Conservation (phyloP, 306 rosid genomes). For the Begonia loranthoides region DNA sequence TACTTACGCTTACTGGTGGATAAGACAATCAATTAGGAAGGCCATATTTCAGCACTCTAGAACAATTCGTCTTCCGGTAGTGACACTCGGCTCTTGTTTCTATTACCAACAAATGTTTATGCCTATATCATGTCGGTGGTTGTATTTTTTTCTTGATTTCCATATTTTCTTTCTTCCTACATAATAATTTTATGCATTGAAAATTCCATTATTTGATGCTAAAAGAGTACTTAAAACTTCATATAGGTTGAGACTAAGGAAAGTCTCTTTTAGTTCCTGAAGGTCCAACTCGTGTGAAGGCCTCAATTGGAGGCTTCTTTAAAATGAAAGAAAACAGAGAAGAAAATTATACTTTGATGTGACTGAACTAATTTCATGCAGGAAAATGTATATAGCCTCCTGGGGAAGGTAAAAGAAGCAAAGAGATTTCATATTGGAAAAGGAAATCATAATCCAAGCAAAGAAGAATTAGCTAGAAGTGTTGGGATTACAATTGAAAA, state of each 20-base stretch:
- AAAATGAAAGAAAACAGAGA: neutral
- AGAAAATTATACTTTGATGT: neutral
- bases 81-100: constrained; percentile 1
- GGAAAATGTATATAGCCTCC: constrained; percentile 60
- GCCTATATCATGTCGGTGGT: neutral
- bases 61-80: constrained; percentile 79
- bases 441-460: constrained; percentile 57
- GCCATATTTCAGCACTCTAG: constrained; percentile 67
- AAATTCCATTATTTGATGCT: no score
- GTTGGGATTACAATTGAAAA: constrained; percentile 63
- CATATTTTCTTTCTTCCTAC: no score
- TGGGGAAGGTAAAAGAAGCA: constrained; percentile 63
- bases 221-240: no score
- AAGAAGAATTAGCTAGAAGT: constrained; percentile 59
- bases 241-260: no score
- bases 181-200: no score
- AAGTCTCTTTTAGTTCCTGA: no score
- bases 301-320: no score
- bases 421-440: constrained; percentile 48
- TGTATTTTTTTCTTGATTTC: neutral
- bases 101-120: neutral
- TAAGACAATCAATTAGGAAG: constrained; percentile 58
- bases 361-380: constrained; percentile 13
- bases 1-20: constrained; percentile 89
- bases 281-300: no score